A percentile compares a stretch with the other conserved stretches of the same genome.
Conservation (phyloP, 306 rosid species). For the peach (Prunus persica) region DNA sequence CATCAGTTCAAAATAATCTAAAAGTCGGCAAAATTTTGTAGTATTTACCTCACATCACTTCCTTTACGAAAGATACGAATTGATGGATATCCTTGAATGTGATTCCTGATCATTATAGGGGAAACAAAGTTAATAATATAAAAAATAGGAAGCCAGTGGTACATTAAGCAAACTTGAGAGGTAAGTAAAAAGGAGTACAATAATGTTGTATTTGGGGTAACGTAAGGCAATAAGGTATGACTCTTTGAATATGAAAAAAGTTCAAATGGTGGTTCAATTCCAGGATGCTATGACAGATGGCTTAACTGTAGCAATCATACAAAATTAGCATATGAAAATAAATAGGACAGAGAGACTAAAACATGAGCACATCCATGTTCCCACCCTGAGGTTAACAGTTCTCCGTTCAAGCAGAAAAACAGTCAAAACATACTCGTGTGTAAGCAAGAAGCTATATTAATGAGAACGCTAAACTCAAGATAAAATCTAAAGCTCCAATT, state of each 20-base stretch:
- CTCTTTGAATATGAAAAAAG: not conserved
- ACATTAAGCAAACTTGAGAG: conserved; percentile 16
- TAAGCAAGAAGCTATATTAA: not conserved
- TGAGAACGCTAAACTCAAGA: not conserved
- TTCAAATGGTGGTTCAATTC: not conserved
- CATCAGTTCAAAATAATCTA: not conserved
- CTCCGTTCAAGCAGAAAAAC: not conserved
- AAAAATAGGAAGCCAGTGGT: conserved; percentile 6
- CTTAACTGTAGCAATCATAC: not conserved
- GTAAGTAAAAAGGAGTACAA: not conserved
- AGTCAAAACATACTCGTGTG: not conserved
- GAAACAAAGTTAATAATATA: conserved; percentile 20
- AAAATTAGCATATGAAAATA: not conserved
- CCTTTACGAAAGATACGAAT: conserved; percentile 96
- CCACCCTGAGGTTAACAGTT: not conserved
- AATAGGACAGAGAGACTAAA: not conserved
- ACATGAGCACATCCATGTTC: conserved; percentile 4
- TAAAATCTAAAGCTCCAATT: not conserved
- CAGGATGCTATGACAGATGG: not conserved
- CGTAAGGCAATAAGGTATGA: not conserved
- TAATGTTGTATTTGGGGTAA: not conserved
- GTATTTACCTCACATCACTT: conserved; percentile 78
- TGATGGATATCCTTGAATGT: conserved; percentile 97
- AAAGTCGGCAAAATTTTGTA: not conserved
- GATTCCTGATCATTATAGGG: conserved; percentile 60